Base-by-base conservation (phyloP, 1,284 basidiomycete genomes). In the Inonotus obliquus region DNA sequence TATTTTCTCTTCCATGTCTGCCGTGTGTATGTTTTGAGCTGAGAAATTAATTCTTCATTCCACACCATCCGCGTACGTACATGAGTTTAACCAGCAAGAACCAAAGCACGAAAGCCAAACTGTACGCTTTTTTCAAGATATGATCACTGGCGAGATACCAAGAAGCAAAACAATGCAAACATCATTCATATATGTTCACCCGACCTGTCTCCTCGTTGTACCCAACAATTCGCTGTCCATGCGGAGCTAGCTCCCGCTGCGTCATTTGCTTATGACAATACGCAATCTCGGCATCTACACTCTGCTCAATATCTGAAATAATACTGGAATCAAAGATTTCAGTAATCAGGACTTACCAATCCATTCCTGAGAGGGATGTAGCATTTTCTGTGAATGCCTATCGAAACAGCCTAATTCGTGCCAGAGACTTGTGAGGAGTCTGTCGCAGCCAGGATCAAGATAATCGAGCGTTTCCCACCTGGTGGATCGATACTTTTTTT, bases 261-360 rank as follows among this genome's bases (percentile, higher is more conserved):
- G 38, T 35, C 17, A 25, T 59, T 2, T 14, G 44, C 29, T 49
- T 38, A 11, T 35, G 38, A 21, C 59, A 63, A 19, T 63, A 63
- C 14, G 25, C 14, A 25, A 59, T 29, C 32, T 63, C 61, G 6
- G 61, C 41, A 14, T 37, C 61, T 63, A 29, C 19, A 19, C 14
- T 23, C 23, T 29, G 27, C 19, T 44, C 45, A 54, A 19, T 14
- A n/a, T 51, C 27, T 53, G 29, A 29, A 17, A 23, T 21, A 14
- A 27, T 49, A 32, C 32, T 32, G 32, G 11, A 25, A 14, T 14
- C 23, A 5, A 2, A 49, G 25, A 23, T 25, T 44, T n/a, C n/a
- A n/a, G n/a, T n/a, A n/a, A n/a, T n/a, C 25, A 29, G 48, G 45
- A 37, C 60, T 32, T 56, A 66, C 65, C 61, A 10, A 63, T 66